These are phyloP conservation scores for Striga asiatica DNA, from an alignment of 257 asterid species.

Conservation along the genomic window DNA sequence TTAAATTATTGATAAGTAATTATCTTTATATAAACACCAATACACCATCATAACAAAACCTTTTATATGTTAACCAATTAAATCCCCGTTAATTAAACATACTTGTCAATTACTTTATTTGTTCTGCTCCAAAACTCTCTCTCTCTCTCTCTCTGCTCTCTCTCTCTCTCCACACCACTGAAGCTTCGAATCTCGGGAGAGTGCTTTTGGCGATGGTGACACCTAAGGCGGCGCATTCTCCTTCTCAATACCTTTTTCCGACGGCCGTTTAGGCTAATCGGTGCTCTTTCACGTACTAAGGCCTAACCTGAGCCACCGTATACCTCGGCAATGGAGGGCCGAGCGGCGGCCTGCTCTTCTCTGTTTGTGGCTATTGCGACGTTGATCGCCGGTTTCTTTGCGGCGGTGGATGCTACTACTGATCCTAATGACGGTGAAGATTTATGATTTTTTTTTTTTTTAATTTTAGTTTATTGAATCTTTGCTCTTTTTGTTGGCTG, in stretches of 20 bases:
- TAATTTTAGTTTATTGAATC: not conserved
- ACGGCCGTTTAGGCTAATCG: conserved; percentile 18
- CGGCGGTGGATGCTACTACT: conserved; percentile 33
- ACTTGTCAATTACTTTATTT: conserved; percentile 3
- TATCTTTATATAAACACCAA: too few relatives aligned
- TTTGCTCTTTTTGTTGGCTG: not conserved
- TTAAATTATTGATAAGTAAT: too few relatives aligned
- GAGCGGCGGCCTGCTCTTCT: conserved; percentile 17
- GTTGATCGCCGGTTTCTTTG: conserved; percentile 18
- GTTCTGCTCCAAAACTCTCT: not conserved
- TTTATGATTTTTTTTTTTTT: not conserved
- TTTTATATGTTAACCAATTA: not conserved
- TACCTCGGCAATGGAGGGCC: conserved; percentile 27
- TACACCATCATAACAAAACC: too few relatives aligned
- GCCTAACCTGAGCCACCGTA: conserved; percentile 10
- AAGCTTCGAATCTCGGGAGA: conserved; percentile 59
- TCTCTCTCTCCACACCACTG: conserved; percentile 11
- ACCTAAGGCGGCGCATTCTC: conserved; percentile 26
- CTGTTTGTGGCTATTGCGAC: conserved; percentile 23
- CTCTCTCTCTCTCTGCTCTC: conserved; percentile 23
- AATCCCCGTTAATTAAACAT: conserved; percentile 5
- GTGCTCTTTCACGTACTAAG: not conserved
- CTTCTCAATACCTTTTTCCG: conserved; percentile 2
- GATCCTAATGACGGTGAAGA: conserved; percentile 74
- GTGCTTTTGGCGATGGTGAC: conserved; percentile 50